Base-by-base conservation (phyloP, 148 eudicot species). In the Hydrangea macrophylla region DNA sequence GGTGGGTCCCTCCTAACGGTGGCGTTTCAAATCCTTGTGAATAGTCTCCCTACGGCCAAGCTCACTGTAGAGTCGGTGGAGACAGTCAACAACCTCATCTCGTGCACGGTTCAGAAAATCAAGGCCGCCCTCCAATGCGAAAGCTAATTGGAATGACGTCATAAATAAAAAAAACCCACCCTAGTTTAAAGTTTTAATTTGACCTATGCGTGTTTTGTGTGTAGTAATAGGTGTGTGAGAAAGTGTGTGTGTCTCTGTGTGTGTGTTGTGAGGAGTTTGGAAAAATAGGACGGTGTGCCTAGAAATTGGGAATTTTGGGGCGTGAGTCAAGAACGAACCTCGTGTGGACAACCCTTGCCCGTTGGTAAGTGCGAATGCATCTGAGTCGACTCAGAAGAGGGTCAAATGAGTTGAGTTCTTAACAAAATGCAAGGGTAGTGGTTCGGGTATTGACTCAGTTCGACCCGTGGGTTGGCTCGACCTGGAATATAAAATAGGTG, bases 281-380 rank as follows among this genome's bases (percentile, higher is more conserved):
- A 18, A n/a, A 2, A 2, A 7, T 18, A 6, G 8, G 39, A n/a
- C 39, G 39, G 8, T 4, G 39, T 4, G 39, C 39, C 39, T 35
- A 48, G n/a, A 48, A 18, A 20, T 48, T 17, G 53, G 13, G n/a
- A 6, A 35, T 58, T 58, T 58, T 62, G 75, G 87, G 84, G 80
- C 73, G 61, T 76, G 94, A 92, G 98, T 92, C 98, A 92, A 92
- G 98, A 92, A 90, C 98, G 98, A 92, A 92, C 98, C 96, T 79
- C 86, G 83, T 50, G 70, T 55, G 24, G 56, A 37, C 69, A 73
- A 64, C 69, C 81, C 84, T 79, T 70, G 81, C 67, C 36, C 24
- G 58, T 35, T 51, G 62, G 64, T 62, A 32, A 32, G 70, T 58
- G 63, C 54, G 31, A 9, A n/a, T 15, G 20, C 10, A 7, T 15